These are phyloP conservation scores for Penicillium sclerotigenum DNA, from an alignment of 2,329 filamentous ascomycete species.

Conservation along the genomic window DNA sequence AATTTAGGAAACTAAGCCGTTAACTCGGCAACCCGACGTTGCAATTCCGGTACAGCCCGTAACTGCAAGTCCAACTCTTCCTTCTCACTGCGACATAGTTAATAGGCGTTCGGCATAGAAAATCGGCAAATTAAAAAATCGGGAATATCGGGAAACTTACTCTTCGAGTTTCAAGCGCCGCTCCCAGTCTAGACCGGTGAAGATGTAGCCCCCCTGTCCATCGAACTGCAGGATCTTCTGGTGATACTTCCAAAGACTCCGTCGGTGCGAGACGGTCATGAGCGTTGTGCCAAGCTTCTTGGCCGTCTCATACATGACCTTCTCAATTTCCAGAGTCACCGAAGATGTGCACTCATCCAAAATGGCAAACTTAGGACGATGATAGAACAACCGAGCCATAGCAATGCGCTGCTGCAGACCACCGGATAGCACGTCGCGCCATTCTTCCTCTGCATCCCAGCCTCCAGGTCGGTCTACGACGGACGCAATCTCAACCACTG, in stretches of 20 bases:
- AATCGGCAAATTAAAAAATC: not conserved
- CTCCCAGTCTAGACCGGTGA: slow-evolving; percentile 86
- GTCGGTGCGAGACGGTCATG: slow-evolving; percentile 91
- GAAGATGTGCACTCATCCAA: slow-evolving; percentile 94
- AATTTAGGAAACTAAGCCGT: slow-evolving; percentile 38
- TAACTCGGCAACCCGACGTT: slow-evolving; percentile 79
- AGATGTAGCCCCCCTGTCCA: slow-evolving; percentile 86
- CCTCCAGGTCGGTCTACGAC: slow-evolving; percentile 76
- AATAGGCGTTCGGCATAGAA: slow-evolving; percentile 1
- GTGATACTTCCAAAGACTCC: slow-evolving; percentile 96
- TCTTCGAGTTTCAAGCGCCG: slow-evolving; percentile 82
- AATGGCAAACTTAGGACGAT: slow-evolving; percentile 88
- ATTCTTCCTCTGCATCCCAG: slow-evolving; percentile 94
- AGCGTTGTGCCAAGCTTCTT: slow-evolving; percentile 88
- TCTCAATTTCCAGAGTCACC: slow-evolving; percentile 92
- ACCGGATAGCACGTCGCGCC: slow-evolving; percentile 89
- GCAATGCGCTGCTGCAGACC: slow-evolving; percentile 94
- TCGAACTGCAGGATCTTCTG: slow-evolving; percentile 94
- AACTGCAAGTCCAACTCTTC: slow-evolving; percentile 87
- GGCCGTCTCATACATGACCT: slow-evolving; percentile 94
- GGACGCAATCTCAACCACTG: slow-evolving; percentile 75
- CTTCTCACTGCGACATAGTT: slow-evolving; percentile 61
- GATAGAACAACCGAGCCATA: slow-evolving; percentile 94
- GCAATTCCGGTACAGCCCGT: slow-evolving; percentile 80
- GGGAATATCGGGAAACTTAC: slow-evolving; percentile 39